Evolutionary conservation across 139 green algal species (phyloP), one percentile per base, ranked within the genome.

Genomic region (Desmodesmus armatus): DNA sequence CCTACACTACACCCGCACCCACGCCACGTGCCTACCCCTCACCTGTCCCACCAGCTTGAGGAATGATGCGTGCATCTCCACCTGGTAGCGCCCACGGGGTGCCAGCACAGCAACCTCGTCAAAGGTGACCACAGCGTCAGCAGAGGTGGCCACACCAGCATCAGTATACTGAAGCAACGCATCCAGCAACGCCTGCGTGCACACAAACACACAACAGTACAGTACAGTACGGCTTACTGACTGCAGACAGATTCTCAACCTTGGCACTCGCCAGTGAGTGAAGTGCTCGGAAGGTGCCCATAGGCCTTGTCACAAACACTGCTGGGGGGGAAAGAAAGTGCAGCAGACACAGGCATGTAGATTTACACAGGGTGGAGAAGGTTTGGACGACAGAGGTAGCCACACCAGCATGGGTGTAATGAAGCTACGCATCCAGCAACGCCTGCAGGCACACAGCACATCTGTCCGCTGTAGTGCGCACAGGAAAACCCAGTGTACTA

Each of bases 11-110:
- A n/a, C 23, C 25, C n/a, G n/a, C n/a, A n/a, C n/a, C n/a, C 27
- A 71, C 62, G 27, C 23, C 25, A 21, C 27, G 62, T 58, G 55
- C 82, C 49, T 85, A 77, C 11, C 31, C 21, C 90, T 87, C 66
- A 93, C 89, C 90, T 95, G 92, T 7, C 93, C 93, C 9, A 90
- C 49, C 33, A 96, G 86, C 85, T 96, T 94, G 44, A 96, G 63
- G 47, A 84, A 92, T 67, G 63, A 84, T 49, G 76, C 40, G 82
- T 95, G 94, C 86, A 96, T 81, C 83, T 96, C 91, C 1, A 95
- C 85, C 25, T 96, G 89, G 86, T 97, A 98, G 73, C 95, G 87
- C 1, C 95, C 95, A 55, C 95, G 90, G 0, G 95, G 95, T 43
- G 92, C 89, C 78, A 96, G 58, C 33, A 97, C 85, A 39, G 89